Base-by-base conservation (phyloP, 495 filamentous ascomycete genomes). In the Cercophora newfieldiana region DNA sequence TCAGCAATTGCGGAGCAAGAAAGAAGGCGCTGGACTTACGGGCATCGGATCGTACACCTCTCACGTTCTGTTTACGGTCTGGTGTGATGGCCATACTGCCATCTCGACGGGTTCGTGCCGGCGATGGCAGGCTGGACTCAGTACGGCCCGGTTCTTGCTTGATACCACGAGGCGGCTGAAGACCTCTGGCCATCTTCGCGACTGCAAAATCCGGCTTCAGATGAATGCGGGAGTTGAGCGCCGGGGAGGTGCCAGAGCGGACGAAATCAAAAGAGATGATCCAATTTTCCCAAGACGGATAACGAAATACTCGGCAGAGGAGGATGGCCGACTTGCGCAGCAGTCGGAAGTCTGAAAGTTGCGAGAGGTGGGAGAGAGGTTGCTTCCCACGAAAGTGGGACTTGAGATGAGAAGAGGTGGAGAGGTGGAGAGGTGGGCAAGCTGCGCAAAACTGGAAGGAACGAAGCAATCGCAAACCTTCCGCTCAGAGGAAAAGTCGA, bases 1-100 rank as follows among this genome's bases (percentile, higher is more conserved):
- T n/a, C n/a, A n/a, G n/a, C n/a, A n/a, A n/a, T n/a, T n/a, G n/a
- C n/a, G n/a, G n/a, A n/a, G n/a, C n/a, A n/a, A n/a, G n/a, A n/a
- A n/a, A n/a, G n/a, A n/a, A n/a, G n/a, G n/a, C n/a, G n/a, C n/a
- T n/a, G n/a, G 5, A 74, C 74, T 74, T 66, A 74, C 74, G 74
- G 21, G 74, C 74, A 29, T 24, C 53, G 2, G 74, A 76, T 31
- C 57, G 57, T 19, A 25, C 12, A 24, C 10, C 33, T 22, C 57
- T 31, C 7, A 26, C n/a, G n/a, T n/a, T n/a, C n/a, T n/a, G 55
- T 25, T 30, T 21, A 0, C 37, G 55, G 55, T 21, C n/a, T n/a
- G 14, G 28, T 24, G 18, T 19, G 19, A 19, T 12, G 19, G 6
- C n/a, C 29, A 22, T 22, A 7, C 21, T 24, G 19, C 21, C 8